Conservation (phyloP, 2,329 filamentous ascomycete genomes). For the Byssothecium circinans region DNA sequence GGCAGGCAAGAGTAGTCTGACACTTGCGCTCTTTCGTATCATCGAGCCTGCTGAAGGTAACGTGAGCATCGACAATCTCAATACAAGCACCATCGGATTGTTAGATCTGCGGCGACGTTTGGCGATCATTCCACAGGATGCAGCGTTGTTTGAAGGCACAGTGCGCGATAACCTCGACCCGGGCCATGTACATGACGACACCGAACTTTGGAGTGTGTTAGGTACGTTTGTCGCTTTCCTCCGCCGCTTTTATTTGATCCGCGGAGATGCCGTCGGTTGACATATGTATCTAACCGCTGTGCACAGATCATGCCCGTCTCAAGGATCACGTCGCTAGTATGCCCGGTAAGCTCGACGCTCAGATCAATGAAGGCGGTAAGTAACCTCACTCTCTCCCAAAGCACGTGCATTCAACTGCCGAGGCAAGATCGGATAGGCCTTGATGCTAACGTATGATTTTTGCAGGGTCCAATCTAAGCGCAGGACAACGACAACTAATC, state of each 20-base stretch:
- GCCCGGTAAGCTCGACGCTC: constrained; percentile 86
- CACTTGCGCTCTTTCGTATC: constrained; percentile 89
- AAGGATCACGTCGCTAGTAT: constrained; percentile 87
- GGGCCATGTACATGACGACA: constrained; percentile 92
- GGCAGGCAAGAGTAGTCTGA: constrained; percentile 93
- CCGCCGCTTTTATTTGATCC: not conserved
- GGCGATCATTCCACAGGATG: constrained; percentile 97
- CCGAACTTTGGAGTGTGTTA: constrained; percentile 92
- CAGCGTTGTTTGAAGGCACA: constrained; percentile 90
- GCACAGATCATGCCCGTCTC: constrained; percentile 82
- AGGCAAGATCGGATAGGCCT: not conserved
- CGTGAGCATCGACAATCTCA: constrained; percentile 85
- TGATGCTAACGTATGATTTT: constrained; percentile 5
- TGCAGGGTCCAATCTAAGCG: constrained; percentile 87
- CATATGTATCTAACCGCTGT: constrained; percentile 22
- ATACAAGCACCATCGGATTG: constrained; percentile 88
- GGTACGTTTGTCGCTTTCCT: constrained; percentile 58
- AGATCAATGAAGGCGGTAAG: constrained; percentile 90
- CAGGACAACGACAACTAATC: constrained; percentile 91
- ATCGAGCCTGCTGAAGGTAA: constrained; percentile 83
- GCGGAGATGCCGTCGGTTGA: not conserved
- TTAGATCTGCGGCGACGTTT: constrained; percentile 85
- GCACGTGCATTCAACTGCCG: not conserved
- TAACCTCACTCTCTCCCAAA: not conserved
- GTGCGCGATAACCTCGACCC: constrained; percentile 95